phyloP scores from a whole-genome alignment of 108 stramenopile species.

The Nitzschia sp. region DNA sequence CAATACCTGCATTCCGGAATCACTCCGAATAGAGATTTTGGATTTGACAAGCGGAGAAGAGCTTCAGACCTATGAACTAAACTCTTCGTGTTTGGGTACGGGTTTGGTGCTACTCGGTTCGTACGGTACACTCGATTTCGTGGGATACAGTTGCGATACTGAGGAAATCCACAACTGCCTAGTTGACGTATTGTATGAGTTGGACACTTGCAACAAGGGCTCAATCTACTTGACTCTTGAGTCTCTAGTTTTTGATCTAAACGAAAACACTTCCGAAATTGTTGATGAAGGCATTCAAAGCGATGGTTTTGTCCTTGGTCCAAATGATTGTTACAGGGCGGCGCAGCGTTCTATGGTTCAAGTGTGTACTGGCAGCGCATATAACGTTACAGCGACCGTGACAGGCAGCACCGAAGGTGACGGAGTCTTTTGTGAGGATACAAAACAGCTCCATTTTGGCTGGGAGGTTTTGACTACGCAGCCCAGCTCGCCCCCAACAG shows the following conservation, averaged over 20 bases:
- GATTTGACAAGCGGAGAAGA: not conserved
- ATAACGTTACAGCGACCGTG: not conserved
- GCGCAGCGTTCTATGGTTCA: not conserved
- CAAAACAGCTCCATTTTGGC: not conserved
- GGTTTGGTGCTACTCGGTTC: constrained; percentile 6
- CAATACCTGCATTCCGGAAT: not conserved
- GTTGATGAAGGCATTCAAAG: not conserved
- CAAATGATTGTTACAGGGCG: constrained; percentile 8
- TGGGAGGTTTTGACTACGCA: not conserved
- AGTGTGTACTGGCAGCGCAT: not conserved
- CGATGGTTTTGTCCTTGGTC: not conserved
- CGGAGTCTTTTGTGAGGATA: not conserved
- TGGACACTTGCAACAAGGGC: constrained; percentile 12
- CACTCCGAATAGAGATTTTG: not conserved
- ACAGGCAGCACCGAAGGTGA: not conserved
- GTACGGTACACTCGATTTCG: constrained; percentile 22
- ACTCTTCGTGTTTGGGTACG: not conserved
- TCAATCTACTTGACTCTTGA: not conserved
- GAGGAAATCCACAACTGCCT: constrained; percentile 26
- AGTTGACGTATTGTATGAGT: constrained; percentile 3
- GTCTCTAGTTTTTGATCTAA: constrained; percentile 1
- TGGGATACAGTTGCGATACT: constrained; percentile 29
- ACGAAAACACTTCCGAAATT: not conserved
- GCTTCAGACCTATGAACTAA: not conserved
- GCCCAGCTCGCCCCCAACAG: not conserved